Percentiles rank a stretch among this genome's conserved stretches.
Evolutionary conservation across 1,139 yeast species (phyloP).

Genomic region (Arxiozyma slooffiae): DNA sequence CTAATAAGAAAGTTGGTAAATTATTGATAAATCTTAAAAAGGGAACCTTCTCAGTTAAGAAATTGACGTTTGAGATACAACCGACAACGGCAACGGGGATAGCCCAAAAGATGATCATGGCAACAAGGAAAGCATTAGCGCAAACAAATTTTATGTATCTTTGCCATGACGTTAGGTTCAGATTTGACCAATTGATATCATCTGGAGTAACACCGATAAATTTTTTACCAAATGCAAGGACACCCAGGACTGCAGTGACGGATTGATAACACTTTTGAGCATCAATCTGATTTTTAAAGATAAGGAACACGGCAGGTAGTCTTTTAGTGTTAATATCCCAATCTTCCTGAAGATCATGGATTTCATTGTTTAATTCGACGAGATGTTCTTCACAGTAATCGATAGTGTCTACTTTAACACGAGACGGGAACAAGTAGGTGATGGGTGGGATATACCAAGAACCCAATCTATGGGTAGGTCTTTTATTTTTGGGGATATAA

Average conservation of each 20-base stretch:
- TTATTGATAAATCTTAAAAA: conserved; percentile 55
- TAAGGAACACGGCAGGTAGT: conserved; percentile 54
- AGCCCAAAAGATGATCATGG: conserved; percentile 67
- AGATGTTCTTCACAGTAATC: conserved; percentile 47
- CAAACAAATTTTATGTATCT: conserved; percentile 40
- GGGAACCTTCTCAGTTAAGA: conserved; percentile 48
- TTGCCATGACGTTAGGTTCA: conserved; percentile 53
- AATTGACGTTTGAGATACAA: conserved; percentile 62
- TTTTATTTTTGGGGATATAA: conserved; percentile 47
- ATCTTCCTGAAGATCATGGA: conserved; percentile 41
- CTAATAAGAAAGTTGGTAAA: conserved; percentile 50
- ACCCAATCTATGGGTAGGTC: conserved; percentile 49
- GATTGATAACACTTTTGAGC: conserved; percentile 66
- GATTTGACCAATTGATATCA: conserved; percentile 57
- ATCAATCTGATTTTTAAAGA: conserved; percentile 57
- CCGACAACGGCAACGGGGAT: conserved; percentile 82
- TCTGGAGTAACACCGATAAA: conserved; percentile 52
- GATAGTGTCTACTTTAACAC: conserved; percentile 52
- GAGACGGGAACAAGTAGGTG: conserved; percentile 16
- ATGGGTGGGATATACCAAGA: conserved; percentile 12
- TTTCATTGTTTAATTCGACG: conserved; percentile 46
- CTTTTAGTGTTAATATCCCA: conserved; percentile 30
- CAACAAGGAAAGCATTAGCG: conserved; percentile 46
- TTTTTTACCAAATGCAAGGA: conserved; percentile 33
- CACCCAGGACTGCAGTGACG: conserved; percentile 36